Base-by-base conservation (phyloP, 2,329 filamentous ascomycete genomes). In the Aspergillus hortae region DNA sequence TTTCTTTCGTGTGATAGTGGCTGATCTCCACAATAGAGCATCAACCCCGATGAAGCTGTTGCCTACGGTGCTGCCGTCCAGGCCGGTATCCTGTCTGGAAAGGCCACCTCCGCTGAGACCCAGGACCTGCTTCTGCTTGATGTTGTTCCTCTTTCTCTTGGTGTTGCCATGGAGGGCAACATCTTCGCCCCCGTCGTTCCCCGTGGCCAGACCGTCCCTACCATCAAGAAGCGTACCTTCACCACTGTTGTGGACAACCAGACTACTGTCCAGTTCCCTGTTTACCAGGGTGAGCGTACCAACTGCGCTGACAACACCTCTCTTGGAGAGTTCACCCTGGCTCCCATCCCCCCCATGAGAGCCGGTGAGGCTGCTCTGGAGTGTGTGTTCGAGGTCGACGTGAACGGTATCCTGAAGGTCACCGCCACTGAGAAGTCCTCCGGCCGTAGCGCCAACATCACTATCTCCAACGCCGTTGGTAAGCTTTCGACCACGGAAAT, bases 361-460 rank as follows among this genome's bases (percentile, higher is more conserved):
- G 92, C 94, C 69, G 92, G 94, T 74, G 94, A 99, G 74, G 89
- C 94, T 65, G 92, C 95, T 62, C 88, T 99, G 43, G 94, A 99
- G 80, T 89, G 92, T 65, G 91, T 97, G 75, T 97, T 99, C 79
- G 94, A 99, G 81, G 94, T 99, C 71, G 94, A 99, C 66, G 94
- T 96, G 84, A 99, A 99, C 83, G 94, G 94, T 87, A 96, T 96
- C 75, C 87, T 99, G 63, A 99, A 99, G 87, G 94, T 97, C 69
- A 97, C 92, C 59, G 94, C 94, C 63, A 96, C 92, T 44, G 94
- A 99, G 85, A 99, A 99, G 87, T 92, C 90, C 65, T 96, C 94
- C 32, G 94, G 94, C 69, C 92, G 94, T 75, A 94, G 84, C 71
- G 94, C 94, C 78, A 99, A 99, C 86, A 99, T 99, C 77, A 99